phyloP scores from a whole-genome alignment of 345 rosid species.

The Gossypium mustelinum region DNA sequence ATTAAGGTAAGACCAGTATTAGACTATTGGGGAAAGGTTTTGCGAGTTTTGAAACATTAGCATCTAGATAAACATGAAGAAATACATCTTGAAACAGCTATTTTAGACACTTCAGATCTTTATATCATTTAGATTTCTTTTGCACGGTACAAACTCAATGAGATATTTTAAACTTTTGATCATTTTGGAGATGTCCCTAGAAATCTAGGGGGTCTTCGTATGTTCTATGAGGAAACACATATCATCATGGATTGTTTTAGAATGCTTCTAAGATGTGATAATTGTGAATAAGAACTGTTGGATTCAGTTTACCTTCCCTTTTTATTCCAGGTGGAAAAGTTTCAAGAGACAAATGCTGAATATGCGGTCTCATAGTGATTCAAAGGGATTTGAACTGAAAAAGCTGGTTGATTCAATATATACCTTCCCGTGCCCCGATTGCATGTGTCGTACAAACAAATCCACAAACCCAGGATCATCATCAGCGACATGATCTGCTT shows the following conservation, averaged over 20 bases:
- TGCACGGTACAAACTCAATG: background rate
- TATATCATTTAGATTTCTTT: background rate
- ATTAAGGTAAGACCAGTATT: background rate
- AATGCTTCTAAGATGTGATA: background rate
- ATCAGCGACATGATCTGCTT: slow-evolving; percentile 32
- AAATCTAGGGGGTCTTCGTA: background rate
- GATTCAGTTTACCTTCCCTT: background rate
- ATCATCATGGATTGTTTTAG: background rate
- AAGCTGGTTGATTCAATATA: slow-evolving; percentile 78
- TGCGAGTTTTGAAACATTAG: background rate
- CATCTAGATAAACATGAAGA: slow-evolving; percentile 8
- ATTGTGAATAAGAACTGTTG: background rate
- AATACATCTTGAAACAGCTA: background rate
- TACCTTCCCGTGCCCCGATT: slow-evolving; percentile 96
- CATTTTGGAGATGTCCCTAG: background rate
- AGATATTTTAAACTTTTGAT: background rate
- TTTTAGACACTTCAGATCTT: background rate
- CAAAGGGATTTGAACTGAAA: slow-evolving; percentile 89
- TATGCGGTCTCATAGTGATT: slow-evolving; percentile 89
- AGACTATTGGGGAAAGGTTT: background rate
- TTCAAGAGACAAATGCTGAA: slow-evolving; percentile 84
- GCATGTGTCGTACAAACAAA: slow-evolving; percentile 82
- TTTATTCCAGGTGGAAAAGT: slow-evolving; percentile 72
- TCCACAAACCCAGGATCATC: slow-evolving; percentile 45
- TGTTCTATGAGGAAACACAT: background rate